Evolutionary conservation across 2,329 filamentous ascomycete species (phyloP), one percentile per base, ranked within the genome.

Genomic region (Hypomyces rosellus): DNA sequence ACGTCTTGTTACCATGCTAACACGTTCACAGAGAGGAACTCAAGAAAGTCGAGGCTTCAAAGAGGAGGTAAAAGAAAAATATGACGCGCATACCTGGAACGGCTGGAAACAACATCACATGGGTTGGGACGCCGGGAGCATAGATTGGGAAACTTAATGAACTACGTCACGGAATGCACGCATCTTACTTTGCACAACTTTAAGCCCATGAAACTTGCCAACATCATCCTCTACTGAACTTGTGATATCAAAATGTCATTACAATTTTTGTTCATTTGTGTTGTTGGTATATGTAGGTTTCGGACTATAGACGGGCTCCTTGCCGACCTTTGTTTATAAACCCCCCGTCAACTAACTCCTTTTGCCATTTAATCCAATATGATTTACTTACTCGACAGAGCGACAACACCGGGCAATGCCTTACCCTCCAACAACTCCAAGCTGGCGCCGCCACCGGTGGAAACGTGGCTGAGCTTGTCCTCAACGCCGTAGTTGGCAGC

Each of bases 381-480:
- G 22, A 59, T 69, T 77, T 75, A 85, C 75, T 84, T 84, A 73
- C 80, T 84, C 73, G 91, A 96, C 69, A 99, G 84, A 63, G 92
- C 92, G 65, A 81, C 78, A 57, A 99, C 91, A 78, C 93, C 93
- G 51, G 93, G 93, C 65, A 99, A 80, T 58, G 89, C 92, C 82
- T 99, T 99, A 73, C 93, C 93, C 82, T 82, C 93, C 56, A 99
- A 84, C 64, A 99, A 78, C 80, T 99, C 93, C 66, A 99, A 78
- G 63, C 86, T 92, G 59, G 93, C 93, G 74, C 93, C 93, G 66
- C 93, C 93, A 61, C 93, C 93, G 33, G 93, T 99, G 46, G 90
- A 96, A 57, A 99, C 93, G 76, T 99, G 93, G 77, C 90, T 96
- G 66, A 97, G 81, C 84, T 97, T 95, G 73, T 89, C 84, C 80